Conservation (phyloP, 257 asterid genomes). For the Petrea volubilis region DNA sequence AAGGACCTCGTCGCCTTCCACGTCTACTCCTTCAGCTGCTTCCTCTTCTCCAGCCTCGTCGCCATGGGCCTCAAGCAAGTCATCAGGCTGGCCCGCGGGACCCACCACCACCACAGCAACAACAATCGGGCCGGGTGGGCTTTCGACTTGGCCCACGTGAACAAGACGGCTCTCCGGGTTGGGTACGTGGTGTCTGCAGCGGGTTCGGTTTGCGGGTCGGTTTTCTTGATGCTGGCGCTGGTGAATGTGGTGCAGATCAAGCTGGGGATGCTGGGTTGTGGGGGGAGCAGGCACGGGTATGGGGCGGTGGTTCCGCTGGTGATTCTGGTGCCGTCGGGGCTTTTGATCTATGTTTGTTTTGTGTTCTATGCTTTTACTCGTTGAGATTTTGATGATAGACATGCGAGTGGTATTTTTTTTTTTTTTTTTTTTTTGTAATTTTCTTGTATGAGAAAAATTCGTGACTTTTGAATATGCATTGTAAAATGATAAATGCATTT, state of each 20-base stretch:
- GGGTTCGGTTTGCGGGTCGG: slow-evolving; percentile 79
- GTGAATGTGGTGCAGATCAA: slow-evolving; percentile 86
- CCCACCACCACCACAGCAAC: too few relatives aligned
- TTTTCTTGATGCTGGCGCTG: slow-evolving; percentile 79
- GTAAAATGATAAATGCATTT: too few relatives aligned
- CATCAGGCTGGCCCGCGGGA: slow-evolving; percentile 43
- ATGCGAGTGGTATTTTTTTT: too few relatives aligned
- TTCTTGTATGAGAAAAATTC: not conserved
- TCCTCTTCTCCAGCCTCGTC: slow-evolving; percentile 86
- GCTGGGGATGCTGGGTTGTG: slow-evolving; percentile 79
- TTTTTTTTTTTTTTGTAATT: not conserved
- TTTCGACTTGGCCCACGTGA: slow-evolving; percentile 67
- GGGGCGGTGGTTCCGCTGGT: slow-evolving; percentile 84
- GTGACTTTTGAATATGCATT: not conserved
- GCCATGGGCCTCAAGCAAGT: slow-evolving; percentile 86
- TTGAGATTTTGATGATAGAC: slow-evolving; percentile 21
- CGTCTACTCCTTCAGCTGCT: slow-evolving; percentile 88
- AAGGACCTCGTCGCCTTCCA: slow-evolving; percentile 74
- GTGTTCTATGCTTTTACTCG: slow-evolving; percentile 83
- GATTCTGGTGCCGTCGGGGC: slow-evolving; percentile 67
- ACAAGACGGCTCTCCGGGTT: slow-evolving; percentile 56
- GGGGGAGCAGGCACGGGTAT: slow-evolving; percentile 59
- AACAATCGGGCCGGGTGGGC: slow-evolving; percentile 41
- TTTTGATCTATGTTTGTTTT: slow-evolving; percentile 59
- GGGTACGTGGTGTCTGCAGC: slow-evolving; percentile 81